phyloP scores from a whole-genome alignment of 164 flowering plant species.

The Chloranthus sessilifolius region DNA sequence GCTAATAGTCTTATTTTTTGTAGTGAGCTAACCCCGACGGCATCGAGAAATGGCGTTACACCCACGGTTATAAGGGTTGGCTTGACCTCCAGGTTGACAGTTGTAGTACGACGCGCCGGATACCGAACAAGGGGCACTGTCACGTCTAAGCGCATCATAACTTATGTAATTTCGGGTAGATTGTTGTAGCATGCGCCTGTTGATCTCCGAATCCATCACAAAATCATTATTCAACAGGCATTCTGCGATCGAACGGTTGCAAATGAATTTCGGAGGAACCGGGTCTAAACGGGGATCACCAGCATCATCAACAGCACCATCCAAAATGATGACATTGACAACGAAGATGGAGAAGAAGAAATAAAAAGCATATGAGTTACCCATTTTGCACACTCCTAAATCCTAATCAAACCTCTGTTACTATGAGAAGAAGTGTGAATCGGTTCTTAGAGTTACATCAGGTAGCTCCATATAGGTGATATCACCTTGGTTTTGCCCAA shows the following conservation, averaged over 20 bases:
- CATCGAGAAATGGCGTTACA: conserved; percentile 75
- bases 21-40: too few species aligned
- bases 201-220: conserved; percentile 64
- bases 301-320: not conserved
- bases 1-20: too few species aligned
- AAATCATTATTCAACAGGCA: conserved; percentile 54
- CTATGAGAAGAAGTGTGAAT: too few species aligned
- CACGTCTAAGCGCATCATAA: conserved; percentile 79
- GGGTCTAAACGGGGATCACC: conserved; percentile 20
- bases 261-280: conserved; percentile 28
- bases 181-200: conserved; percentile 58
- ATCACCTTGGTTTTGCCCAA: too few species aligned
- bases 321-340: not conserved
- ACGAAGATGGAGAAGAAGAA: conserved; percentile 1
- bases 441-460: too few species aligned
- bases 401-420: too few species aligned
- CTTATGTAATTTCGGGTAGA: conserved; percentile 71
- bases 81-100: conserved; percentile 65
- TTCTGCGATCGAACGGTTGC: conserved; percentile 52
- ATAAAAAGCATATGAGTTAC: not conserved
- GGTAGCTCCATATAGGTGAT: too few species aligned
- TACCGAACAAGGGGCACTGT: conserved; percentile 73
- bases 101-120: conserved; percentile 89
- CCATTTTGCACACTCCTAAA: too few species aligned
- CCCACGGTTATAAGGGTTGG: conserved; percentile 79